These are phyloP conservation scores for Alternaria atra DNA, from an alignment of 2,329 filamentous ascomycete genomes.

Conservation along the genomic window DNA sequence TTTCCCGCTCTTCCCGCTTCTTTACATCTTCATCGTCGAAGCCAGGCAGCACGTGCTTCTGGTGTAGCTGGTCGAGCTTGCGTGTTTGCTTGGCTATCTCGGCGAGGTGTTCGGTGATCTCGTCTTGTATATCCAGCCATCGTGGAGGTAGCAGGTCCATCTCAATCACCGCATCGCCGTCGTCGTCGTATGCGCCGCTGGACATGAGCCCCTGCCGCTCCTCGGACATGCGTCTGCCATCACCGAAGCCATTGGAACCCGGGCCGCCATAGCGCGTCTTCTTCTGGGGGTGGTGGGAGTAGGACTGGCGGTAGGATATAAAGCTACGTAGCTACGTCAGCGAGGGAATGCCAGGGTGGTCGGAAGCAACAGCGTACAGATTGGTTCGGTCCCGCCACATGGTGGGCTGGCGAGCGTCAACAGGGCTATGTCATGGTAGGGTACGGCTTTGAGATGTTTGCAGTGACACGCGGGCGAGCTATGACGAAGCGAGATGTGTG, in stretches of 20 bases:
- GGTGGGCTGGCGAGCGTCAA: constrained; percentile 50
- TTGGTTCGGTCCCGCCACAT: constrained; percentile 99
- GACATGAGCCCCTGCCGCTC: constrained; percentile 87
- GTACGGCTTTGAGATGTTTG: constrained; percentile 2
- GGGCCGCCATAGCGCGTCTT: constrained; percentile 71
- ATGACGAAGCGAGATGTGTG: constrained; percentile 1
- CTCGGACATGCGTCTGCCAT: constrained; percentile 59
- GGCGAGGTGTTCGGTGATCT: constrained; percentile 83
- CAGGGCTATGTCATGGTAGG: constrained; percentile 44
- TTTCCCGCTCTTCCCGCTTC: constrained; percentile 84
- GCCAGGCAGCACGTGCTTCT: constrained; percentile 94
- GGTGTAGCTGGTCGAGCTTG: constrained; percentile 88
- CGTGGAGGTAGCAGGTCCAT: constrained; percentile 96
- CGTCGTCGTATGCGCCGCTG: constrained; percentile 77
- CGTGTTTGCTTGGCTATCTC: constrained; percentile 84
- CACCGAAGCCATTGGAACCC: constrained; percentile 63
- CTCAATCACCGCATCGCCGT: constrained; percentile 95
- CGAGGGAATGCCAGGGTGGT: constrained; percentile 26
- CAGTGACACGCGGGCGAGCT: neutral
- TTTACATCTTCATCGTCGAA: constrained; percentile 96
- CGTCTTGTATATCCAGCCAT: constrained; percentile 95
- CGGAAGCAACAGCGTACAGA: constrained; percentile 69
- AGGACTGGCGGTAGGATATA: constrained; percentile 98
- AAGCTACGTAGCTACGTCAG: constrained; percentile 70
- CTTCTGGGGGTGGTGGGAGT: constrained; percentile 91